Conservation (phyloP, 2,329 filamentous ascomycete species). For the Aureobasidium sp. region DNA sequence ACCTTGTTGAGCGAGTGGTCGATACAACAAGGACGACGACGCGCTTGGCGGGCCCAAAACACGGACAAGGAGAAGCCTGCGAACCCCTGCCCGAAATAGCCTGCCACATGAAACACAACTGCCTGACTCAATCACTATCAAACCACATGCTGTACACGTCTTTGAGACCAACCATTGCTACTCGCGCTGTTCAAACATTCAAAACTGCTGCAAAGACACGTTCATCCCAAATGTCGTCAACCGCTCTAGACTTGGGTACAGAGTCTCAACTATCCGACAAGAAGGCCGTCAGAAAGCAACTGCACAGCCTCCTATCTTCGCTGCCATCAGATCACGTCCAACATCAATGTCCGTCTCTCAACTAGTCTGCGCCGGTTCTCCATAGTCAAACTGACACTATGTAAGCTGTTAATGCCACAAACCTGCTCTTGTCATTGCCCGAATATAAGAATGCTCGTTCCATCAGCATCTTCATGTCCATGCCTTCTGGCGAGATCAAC, state of each 20-base stretch:
- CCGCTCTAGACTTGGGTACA: conserved; percentile 2
- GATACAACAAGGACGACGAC: background rate
- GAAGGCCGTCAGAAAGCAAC: conserved; percentile 62
- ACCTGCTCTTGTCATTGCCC: conserved; percentile 57
- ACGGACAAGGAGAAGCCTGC: background rate
- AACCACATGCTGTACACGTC: background rate
- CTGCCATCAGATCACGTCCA: conserved; percentile 57
- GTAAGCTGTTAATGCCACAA: conserved; percentile 59
- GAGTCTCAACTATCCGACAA: conserved; percentile 41
- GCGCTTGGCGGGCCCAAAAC: conserved; percentile 10
- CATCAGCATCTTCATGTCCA: conserved; percentile 85
- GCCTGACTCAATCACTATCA: background rate
- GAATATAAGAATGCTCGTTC: conserved; percentile 69
- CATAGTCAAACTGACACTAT: conserved; percentile 11
- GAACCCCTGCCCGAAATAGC: conserved; percentile 9
- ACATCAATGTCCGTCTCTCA: conserved; percentile 58
- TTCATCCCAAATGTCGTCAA: conserved; percentile 1
- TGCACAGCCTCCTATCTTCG: conserved; percentile 59
- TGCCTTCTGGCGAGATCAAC: conserved; percentile 81
- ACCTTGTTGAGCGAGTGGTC: background rate
- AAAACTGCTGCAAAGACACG: background rate
- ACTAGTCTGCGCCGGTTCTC: background rate
- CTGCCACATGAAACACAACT: background rate
- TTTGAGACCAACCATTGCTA: background rate
- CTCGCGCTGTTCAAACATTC: background rate